phyloP scores from a whole-genome alignment of 331 rosid genomes.

The Acacia concinna region DNA sequence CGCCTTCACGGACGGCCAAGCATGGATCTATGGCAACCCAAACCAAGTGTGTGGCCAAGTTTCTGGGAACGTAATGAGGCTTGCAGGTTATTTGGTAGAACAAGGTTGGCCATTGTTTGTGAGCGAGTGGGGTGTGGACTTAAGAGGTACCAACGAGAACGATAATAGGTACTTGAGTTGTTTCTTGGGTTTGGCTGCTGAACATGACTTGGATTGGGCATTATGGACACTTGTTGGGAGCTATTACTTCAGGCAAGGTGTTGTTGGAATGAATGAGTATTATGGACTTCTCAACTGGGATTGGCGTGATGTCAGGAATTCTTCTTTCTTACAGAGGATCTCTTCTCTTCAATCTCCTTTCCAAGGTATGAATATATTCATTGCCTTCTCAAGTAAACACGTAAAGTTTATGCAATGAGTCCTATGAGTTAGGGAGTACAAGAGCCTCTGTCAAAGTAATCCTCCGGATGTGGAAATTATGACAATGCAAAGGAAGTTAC shows the following conservation, averaged over 20 bases:
- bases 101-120: conserved; percentile 74
- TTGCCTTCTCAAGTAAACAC: neutral
- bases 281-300: conserved; percentile 66
- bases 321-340: conserved; percentile 51
- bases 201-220: conserved; percentile 80
- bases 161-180: conserved; percentile 80
- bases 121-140: conserved; percentile 78
- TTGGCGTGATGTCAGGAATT: conserved; percentile 59
- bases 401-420: too few species aligned
- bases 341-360: conserved; percentile 70
- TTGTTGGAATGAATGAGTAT: conserved; percentile 70
- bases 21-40: conserved; percentile 69
- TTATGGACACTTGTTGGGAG: conserved; percentile 86
- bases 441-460: too few species aligned
- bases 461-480: too few species aligned
- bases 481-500: too few species aligned
- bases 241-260: conserved; percentile 72
- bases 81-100: conserved; percentile 58
- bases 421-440: too few species aligned
- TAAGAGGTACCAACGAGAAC: conserved; percentile 69
- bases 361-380: conserved; percentile 48
- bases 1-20: conserved; percentile 64
- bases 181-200: conserved; percentile 65
- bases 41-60: conserved; percentile 80
- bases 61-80: conserved; percentile 43